Base-by-base conservation (phyloP, 257 asterid genomes). In the Haberlea rhodopensis region DNA sequence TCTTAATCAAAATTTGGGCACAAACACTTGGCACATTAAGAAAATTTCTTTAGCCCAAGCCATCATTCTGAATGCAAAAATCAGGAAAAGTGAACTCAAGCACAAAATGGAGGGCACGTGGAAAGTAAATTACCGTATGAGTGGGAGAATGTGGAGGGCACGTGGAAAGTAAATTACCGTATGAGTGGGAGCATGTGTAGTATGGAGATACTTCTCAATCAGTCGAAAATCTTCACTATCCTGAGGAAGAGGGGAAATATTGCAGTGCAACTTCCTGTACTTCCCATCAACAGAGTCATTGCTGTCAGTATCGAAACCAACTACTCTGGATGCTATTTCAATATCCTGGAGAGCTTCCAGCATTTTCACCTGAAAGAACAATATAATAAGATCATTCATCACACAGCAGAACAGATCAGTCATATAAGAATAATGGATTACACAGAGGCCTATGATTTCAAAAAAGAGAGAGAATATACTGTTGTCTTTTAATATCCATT, bases 301-400 rank as follows among this genome's bases (percentile, higher is more conserved):
- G 62, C 68, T 73, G 62, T 90, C 94, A 46, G 54, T 81, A 72
- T 83, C 95, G 65, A 94, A 86, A 61, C 95, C 97, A 68, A 90
- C 95, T 23, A 94, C 80, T 75, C 76, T 85, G 46, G 99, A 94
- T 70, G 99, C 97, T 74, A 94, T 90, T 81, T 90, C 99, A 68
- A 94, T 94, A 65, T 94, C 97, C 70, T 94, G 99, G 55, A 94
- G 97, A 57, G 99, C 97, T 94, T 94, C 99, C 68, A 90, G 81
- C 95, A 94, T 94, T 87, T 90, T 86, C 79, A 94, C 96, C 99
- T 94, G 68, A 63, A 75, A 63, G 22, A 78, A 75, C 51, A 66
- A 51, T 5, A 49, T 16, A 46, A 31, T 37, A 23, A 55, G 40
- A 49, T 52, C 31, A 32, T 49, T 68, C 31, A 34, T 37, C 60